Base-by-base conservation (phyloP, 2,329 filamentous ascomycete species). In the Paecilomyces fulvus region DNA sequence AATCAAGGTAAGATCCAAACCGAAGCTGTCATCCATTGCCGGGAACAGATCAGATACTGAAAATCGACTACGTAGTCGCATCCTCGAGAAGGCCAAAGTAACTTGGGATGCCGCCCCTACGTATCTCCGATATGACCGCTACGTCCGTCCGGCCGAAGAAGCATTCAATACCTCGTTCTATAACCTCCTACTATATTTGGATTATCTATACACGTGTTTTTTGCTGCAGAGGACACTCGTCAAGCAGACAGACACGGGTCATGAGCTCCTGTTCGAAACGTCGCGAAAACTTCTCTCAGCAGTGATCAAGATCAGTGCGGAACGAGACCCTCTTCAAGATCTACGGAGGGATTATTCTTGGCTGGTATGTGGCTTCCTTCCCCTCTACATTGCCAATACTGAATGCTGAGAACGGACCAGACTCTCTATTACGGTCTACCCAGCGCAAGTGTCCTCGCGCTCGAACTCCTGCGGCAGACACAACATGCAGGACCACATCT, bases 131-230 rank as follows among this genome's bases (percentile, higher is more conserved):
- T 67, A 69, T 51, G 67, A 70, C 28, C 30, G 55, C 2, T 48
- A 55, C 30, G 49, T 58, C 51, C 30, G 59, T 20, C 20, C 46
- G 23, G 23, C 56, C 8, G 51, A 58, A 11, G 52, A 57, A 12
- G 58, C 57, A 21, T 60, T 70, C 28, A 59, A 58, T 1, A 55
- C 61, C 11, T 37, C 33, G 7, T 37, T 37, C 33, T 37, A 37
- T n/a, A 37, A 37, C 21, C 62, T 65, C 30, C 63, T 70, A 17
- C 57, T 67, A 28, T 72, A 72, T 58, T 60, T 72, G 14, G 69
- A 72, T 33, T 71, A 69, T 53, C 60, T 71, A 2, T 70, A 72
- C 49, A 71, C 69, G 3, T 63, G 65, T 25, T 73, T 73, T 55
- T 55, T 73, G 6, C 61, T 73, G 1, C 67, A 71, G 53, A 57